A percentile compares a stretch with the other conserved stretches of the same genome.
Conservation (phyloP, 768 basidiomycete species). For the Pluteus cervinus region DNA sequence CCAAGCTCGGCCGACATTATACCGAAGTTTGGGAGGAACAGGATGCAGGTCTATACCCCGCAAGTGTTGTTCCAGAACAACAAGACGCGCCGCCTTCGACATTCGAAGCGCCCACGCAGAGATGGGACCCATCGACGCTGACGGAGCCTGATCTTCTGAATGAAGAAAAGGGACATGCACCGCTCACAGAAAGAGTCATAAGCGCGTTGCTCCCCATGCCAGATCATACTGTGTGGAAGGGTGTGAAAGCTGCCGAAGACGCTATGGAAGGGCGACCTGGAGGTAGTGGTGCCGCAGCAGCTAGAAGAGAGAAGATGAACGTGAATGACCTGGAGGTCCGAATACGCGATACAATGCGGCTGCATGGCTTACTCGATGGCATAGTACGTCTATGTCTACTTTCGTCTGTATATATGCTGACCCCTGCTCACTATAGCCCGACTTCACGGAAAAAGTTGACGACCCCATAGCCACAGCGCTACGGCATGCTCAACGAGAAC, state of each 20-base stretch:
- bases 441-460: slow-evolving; percentile 76
- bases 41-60: slow-evolving; percentile 48
- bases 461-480: slow-evolving; percentile 92
- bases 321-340: slow-evolving; percentile 75
- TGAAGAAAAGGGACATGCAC: slow-evolving; percentile 82
- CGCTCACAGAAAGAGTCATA: slow-evolving; percentile 79
- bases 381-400: slow-evolving; percentile 45
- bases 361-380: slow-evolving; percentile 62
- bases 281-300: slow-evolving; percentile 72
- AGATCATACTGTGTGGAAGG: slow-evolving; percentile 61
- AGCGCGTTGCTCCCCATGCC: slow-evolving; percentile 68
- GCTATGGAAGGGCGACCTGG: slow-evolving; percentile 81
- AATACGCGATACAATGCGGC: slow-evolving; percentile 70
- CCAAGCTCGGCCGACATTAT: slow-evolving; percentile 84
- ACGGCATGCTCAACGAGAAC: slow-evolving; percentile 79
- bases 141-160: slow-evolving; percentile 60
- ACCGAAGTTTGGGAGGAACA: slow-evolving; percentile 91
- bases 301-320: slow-evolving; percentile 67
- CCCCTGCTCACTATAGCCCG: slow-evolving; percentile 40
- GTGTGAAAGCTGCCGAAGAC: slow-evolving; percentile 78
- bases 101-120: slow-evolving; percentile 50
- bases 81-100: slow-evolving; percentile 29
- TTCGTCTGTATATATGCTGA: slow-evolving; percentile 1
- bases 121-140: slow-evolving; percentile 82
- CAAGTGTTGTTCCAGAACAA: slow-evolving; percentile 19